Conservation (phyloP, 805 yeast species). For the Clavispora santaluciae region DNA sequence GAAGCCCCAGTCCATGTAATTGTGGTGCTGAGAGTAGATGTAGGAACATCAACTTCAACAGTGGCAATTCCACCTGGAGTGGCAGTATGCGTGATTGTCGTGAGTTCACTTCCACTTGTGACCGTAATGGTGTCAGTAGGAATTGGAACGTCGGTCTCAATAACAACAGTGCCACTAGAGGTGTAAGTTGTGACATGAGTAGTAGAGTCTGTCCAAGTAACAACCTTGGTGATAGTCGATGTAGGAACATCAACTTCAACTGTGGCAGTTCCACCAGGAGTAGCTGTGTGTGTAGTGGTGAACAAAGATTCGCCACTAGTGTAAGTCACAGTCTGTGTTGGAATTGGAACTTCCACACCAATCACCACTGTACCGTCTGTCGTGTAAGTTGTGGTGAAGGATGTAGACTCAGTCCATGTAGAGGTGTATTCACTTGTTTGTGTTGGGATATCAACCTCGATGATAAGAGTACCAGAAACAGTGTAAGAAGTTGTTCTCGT, state of each 20-base stretch:
- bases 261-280: slow-evolving; percentile 18
- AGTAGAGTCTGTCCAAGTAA: slow-evolving; percentile 9
- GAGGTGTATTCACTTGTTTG: too few species aligned
- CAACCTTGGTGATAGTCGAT: not conserved
- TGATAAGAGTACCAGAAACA: not conserved
- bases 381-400: slow-evolving; percentile 7
- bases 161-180: slow-evolving; percentile 3
- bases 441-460: slow-evolving; percentile 1
- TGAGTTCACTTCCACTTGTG: not conserved
- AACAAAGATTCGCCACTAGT: not conserved
- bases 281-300: slow-evolving; percentile 9
- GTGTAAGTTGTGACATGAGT: not conserved
- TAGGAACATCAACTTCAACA: slow-evolving; percentile 10
- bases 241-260: slow-evolving; percentile 19
- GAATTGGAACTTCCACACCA: slow-evolving; percentile 15
- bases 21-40: slow-evolving; percentile 5
- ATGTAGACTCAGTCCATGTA: slow-evolving; percentile 6
- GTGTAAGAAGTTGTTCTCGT: slow-evolving; percentile 3
- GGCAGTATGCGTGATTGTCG: slow-evolving; percentile 7
- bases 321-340: slow-evolving; percentile 11
- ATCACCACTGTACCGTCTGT: slow-evolving; percentile 12
- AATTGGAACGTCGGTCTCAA: not conserved
- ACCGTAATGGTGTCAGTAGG: not conserved
- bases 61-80: slow-evolving; percentile 9
- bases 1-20: slow-evolving; percentile 7